Evolutionary conservation across 352 stramenopile species (phyloP), one percentile per base, ranked within the genome.

Genomic region (Blastocystis hominis): DNA sequence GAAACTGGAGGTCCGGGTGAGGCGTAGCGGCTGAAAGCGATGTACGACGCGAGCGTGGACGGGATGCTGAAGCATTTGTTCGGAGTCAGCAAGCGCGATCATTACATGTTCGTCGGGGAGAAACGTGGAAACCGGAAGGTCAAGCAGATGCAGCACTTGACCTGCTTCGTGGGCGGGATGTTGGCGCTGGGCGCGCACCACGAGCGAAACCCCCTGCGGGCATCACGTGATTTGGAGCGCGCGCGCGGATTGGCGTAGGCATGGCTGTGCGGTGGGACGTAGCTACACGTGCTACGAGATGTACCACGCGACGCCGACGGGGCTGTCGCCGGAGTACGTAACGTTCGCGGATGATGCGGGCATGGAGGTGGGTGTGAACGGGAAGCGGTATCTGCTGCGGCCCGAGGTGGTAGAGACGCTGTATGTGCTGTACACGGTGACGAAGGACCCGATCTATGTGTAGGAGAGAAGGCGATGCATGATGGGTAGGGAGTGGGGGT

Each of bases 381-480:
- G 90, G 61, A 88, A 13, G 94, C 44, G 95, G 88, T 98, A 98
- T 89, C 93, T 96, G 15, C 90, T 98, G 44, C 92, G 96, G 36
- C 96, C 96, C 0, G 96, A 99, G 92, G 93, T 94, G 34, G 90
- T 96, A 6, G 96, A 99, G 91, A 95, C 92, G 62, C 92, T 98
- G 13, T 98, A 97, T 89, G 94, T 98, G 88, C 90, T 99, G 50
- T 95, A 97, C 90, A 93, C 96, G 50, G 90, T 97, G 24, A 98
- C 95, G 0, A 95, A 95, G 66, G 93, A 88, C 46, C 84, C 66
- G 17, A 79, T 84, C 36, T 89, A 86, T 34, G 30, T 99, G 56
- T 95, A 97, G 90, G 93, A 95, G 59, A 90, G 97, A 24, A 98
- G 95, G 0, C 94, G 94, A 54, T 92, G 5, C 50, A 38, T 50